Evolutionary conservation across 1,284 basidiomycete species (phyloP), one percentile per base, ranked within the genome.

Genomic region (Fomitopsis schrenkii): DNA sequence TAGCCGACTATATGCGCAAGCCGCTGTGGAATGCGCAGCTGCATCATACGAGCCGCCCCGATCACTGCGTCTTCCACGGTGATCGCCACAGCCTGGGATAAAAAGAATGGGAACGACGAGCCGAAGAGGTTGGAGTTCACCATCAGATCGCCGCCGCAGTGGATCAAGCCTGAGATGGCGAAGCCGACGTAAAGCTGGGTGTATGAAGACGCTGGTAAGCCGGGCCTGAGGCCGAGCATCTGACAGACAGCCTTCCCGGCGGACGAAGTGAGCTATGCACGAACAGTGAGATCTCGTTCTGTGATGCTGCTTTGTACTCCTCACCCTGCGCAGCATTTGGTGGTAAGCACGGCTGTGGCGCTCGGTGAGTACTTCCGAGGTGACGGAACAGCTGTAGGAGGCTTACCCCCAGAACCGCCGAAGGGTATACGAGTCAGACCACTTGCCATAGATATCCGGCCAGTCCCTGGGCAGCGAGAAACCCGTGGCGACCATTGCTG

Each of bases 341-440:
- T 75, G 75, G 75, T 72, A 74, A 15, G 68, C 67, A 50, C 69
- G 71, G 55, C 75, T 75, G 58, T 38, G 10, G 28, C 30, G 26
- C n/a, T 5, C 19, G 2, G 33, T 48, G 22, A 60, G 35, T 30
- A 26, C 4, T 41, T 10, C 3, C 6, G 48, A 3, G 8, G 9
- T 7, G 26, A 1, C 12, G 8, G 40, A 12, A 17, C 42, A 15
- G 26, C 40, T 35, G 46, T 17, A 52, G 19, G 19, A 8, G 7
- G 68, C 73, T 52, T 48, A 77, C 76, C 75, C 73, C 76, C 77
- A 77, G 50, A 76, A 68, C 9, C 68, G 68, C 28, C 75, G 68
- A 4, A 78, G 61, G 7, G 75, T 76, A 60, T 75, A 77, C 1
- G 74, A 70, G 38, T 76, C 74, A 3, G 63, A 63, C 72, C 70